These are phyloP conservation scores for Viridothelium virens DNA, from an alignment of 495 filamentous ascomycete species.

Conservation along the genomic window DNA sequence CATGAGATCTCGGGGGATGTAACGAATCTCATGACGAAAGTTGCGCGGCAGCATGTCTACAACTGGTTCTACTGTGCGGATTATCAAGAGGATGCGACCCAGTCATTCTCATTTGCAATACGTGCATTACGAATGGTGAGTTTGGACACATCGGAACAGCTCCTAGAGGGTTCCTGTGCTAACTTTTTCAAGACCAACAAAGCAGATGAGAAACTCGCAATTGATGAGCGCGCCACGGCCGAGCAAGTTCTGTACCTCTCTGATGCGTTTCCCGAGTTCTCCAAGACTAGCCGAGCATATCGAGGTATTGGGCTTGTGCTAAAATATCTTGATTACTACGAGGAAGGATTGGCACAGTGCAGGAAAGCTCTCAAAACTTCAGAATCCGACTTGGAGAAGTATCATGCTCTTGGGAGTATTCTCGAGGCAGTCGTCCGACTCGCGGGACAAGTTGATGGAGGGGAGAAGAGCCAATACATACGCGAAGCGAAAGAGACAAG, in stretches of 20 bases:
- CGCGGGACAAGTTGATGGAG: background rate
- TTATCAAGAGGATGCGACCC: background rate
- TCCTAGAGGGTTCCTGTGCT: background rate
- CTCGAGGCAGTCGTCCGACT: background rate
- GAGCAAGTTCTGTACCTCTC: constrained; percentile 7
- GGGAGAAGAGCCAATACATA: background rate
- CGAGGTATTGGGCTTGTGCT: constrained; percentile 5
- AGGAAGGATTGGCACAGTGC: constrained; percentile 1
- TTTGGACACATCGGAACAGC: background rate
- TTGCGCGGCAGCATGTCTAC: background rate
- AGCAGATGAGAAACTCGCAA: background rate
- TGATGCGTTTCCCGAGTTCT: background rate
- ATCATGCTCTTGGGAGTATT: background rate
- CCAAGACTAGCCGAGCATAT: constrained; percentile 1
- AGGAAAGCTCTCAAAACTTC: constrained; percentile 5
- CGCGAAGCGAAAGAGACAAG: constrained; percentile 6
- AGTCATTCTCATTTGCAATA: background rate
- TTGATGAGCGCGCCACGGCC: background rate
- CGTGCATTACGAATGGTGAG: background rate
- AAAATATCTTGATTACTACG: background rate
- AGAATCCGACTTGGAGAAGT: background rate
- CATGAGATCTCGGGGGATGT: background rate
- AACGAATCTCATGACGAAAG: background rate
- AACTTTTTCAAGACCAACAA: background rate
- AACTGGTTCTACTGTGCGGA: constrained; percentile 5